Conservation (phyloP, 1,284 basidiomycete genomes). For the Agroathelia rolfsii region DNA sequence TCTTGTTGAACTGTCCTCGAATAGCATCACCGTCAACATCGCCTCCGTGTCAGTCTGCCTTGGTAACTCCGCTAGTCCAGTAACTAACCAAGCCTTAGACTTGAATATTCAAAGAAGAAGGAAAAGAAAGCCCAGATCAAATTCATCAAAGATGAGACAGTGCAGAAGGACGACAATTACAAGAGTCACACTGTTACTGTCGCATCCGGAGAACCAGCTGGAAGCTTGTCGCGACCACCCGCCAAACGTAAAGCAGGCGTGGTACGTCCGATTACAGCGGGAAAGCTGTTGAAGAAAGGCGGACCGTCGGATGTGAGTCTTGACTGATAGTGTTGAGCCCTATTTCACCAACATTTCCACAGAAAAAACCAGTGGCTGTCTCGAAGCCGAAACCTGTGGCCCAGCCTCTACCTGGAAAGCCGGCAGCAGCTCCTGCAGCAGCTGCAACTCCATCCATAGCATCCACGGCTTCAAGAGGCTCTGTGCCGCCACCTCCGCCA, state of each 20-base stretch:
- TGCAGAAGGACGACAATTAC: conserved; percentile 79
- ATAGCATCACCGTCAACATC: conserved; percentile 66
- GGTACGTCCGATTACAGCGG: conserved; percentile 76
- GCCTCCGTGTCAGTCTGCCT: conserved; percentile 56
- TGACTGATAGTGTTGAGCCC: neutral
- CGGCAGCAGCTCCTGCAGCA: conserved; percentile 20
- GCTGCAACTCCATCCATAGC: conserved; percentile 18
- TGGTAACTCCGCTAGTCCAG: conserved; percentile 3
- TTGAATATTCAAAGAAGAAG: conserved; percentile 94
- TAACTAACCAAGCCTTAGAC: conserved; percentile 30
- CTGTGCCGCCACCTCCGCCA: conserved; percentile 27
- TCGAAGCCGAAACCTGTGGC: conserved; percentile 48
- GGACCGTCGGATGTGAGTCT: conserved; percentile 54
- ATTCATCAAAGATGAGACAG: conserved; percentile 82
- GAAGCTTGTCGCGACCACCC: conserved; percentile 73
- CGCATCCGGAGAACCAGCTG: conserved; percentile 78
- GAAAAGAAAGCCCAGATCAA: conserved; percentile 89
- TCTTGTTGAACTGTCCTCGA: conserved; percentile 75
- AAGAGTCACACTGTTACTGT: conserved; percentile 92
- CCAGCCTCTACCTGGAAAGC: conserved; percentile 49
- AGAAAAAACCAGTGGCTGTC: conserved; percentile 36
- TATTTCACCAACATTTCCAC: conserved; percentile 13
- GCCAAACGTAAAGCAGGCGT: conserved; percentile 82
- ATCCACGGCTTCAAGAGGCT: conserved; percentile 17
- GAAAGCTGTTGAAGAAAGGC: conserved; percentile 72